Evolutionary conservation across 2,329 filamentous ascomycete species (phyloP), one percentile per base, ranked within the genome.

Genomic region (Dactylellina haptotyla): DNA sequence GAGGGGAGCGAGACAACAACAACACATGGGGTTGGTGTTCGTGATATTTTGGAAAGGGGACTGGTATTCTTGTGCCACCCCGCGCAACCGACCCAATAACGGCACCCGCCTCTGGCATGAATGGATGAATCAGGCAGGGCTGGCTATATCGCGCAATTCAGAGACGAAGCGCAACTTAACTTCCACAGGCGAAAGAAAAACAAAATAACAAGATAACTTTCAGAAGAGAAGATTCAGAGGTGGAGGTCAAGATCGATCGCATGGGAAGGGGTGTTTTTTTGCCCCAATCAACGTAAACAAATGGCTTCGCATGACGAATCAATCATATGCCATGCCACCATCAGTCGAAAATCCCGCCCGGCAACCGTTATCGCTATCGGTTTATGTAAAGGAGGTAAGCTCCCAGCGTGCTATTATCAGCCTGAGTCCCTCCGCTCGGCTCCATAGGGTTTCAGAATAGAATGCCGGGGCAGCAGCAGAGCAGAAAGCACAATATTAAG

Each of bases 21-120:
- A 69, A 69, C 64, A 54, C 54, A 66, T 16, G 18, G 10, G 26
- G 25, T 30, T 23, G 37, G 48, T 23, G n/a, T 57, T 39, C 64
- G 64, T 69, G 64, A 69, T 69, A 62, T 69, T 69, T 67, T 69
- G 46, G 39, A 61, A 69, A 46, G 23, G 37, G 54, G 54, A 53
- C 30, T 25, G 46, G 18, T 16, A 51, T 67, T n/a, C 56, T 62
- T 69, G 64, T 69, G 64, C 56, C 54, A 69, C 64, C 64, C 34
- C 54, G 37, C 54, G 53, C n/a, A 69, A 69, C 64, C 64, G 64
- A 69, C 50, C 64, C 64, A 69, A 69, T 69, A 41, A 46, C 46
- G 34, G 34, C 34, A 10, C 8, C 41, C 32, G 16, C 45, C 14
- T 37, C 30, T 3, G 50, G 50, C 34, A 54, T 39, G n/a, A n/a